These are phyloP conservation scores for Fomitopsis schrenkii DNA, from an alignment of 1,284 basidiomycete species.

Conservation along the genomic window DNA sequence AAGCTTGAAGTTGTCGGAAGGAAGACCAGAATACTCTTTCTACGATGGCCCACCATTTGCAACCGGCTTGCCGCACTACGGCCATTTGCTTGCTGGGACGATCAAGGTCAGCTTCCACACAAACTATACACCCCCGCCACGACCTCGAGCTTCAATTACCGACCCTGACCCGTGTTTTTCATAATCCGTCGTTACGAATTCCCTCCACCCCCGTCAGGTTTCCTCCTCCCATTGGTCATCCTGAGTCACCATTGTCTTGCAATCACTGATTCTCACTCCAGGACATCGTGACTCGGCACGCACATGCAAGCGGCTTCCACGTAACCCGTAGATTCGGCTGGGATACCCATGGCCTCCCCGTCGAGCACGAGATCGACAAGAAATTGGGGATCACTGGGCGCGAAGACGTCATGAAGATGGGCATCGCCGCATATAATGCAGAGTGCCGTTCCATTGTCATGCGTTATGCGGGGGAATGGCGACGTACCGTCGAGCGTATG, in stretches of 20 bases:
- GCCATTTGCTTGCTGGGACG: constrained; percentile 87
- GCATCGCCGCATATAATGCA: constrained; percentile 96
- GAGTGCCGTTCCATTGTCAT: constrained; percentile 98
- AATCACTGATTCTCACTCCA: constrained; percentile 25
- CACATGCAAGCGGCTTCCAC: constrained; percentile 90
- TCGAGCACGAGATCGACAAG: constrained; percentile 99
- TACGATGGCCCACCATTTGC: constrained; percentile 99
- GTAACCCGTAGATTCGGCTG: constrained; percentile 97
- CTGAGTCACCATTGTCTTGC: neutral
- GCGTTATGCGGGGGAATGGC: constrained; percentile 95
- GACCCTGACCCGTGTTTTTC: too few species aligned
- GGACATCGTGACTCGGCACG: constrained; percentile 97
- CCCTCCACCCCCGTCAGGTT: too few species aligned
- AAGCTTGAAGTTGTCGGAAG: constrained; percentile 88
- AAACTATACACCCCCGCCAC: too few species aligned
- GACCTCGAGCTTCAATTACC: too few species aligned
- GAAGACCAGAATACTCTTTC: constrained; percentile 88
- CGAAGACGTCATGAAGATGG: constrained; percentile 93
- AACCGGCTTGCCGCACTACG: constrained; percentile 96
- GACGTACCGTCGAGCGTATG: constrained; percentile 93
- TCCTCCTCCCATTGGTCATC: too few species aligned
- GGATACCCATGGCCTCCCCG: constrained; percentile 99
- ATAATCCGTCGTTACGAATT: too few species aligned
- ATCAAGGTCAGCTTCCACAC: constrained; percentile 70
- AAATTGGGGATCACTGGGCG: constrained; percentile 89